Conservation (phyloP, 2,329 filamentous ascomycete species). For the Coniochaeta pulveracea region DNA sequence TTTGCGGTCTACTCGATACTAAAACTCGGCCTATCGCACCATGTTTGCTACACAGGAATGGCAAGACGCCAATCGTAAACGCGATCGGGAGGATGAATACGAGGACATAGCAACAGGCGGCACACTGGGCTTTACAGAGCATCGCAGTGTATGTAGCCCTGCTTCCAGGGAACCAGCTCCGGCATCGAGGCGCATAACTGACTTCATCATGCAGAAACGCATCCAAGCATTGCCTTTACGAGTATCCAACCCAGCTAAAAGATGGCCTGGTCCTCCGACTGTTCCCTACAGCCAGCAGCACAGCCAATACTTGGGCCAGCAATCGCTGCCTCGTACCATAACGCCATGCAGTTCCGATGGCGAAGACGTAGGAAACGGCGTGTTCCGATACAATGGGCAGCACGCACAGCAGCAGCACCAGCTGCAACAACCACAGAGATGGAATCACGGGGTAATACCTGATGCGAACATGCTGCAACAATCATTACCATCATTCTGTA, state of each 20-base stretch:
- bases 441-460: too few relatives aligned
- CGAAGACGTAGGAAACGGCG: slow-evolving; percentile 20
- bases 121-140: slow-evolving; percentile 33
- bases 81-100: slow-evolving; percentile 31
- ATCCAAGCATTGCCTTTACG: slow-evolving; percentile 40
- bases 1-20: too few relatives aligned
- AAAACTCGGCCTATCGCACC: too few relatives aligned
- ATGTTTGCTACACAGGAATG: slow-evolving; percentile 27
- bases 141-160: slow-evolving; percentile 36
- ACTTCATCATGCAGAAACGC: slow-evolving; percentile 32
- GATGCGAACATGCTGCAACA: background rate
- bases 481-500: slow-evolving; percentile 5
- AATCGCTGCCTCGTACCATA: slow-evolving; percentile 14
- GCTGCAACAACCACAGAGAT: too few relatives aligned
- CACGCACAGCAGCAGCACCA: background rate
- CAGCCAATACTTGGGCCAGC: background rate
- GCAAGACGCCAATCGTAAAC: slow-evolving; percentile 29
- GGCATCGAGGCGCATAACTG: background rate
- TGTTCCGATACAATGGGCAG: slow-evolving; percentile 2
- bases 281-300: slow-evolving; percentile 11
- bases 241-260: slow-evolving; percentile 28
- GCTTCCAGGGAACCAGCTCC: too few relatives aligned
- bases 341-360: slow-evolving; percentile 22
- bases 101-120: slow-evolving; percentile 23
- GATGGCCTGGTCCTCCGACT: slow-evolving; percentile 18